Percentiles rank a stretch among this genome's conserved stretches.
Evolutionary conservation across 202 grass and related monocot species (phyloP).

Genomic region (Digitaria exilis): DNA sequence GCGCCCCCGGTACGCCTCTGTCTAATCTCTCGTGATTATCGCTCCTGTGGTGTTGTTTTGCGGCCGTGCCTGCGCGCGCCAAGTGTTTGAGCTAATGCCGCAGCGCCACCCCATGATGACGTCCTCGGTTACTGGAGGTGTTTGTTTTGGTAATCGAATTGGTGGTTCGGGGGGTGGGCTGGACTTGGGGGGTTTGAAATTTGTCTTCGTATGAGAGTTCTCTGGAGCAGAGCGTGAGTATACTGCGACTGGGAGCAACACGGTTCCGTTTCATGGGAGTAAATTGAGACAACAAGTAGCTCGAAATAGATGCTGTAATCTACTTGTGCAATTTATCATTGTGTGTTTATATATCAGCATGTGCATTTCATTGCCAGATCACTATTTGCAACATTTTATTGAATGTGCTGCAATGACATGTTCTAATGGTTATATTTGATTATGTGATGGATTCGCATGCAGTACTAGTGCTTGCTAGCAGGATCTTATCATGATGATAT

Average conservation of each 20-base stretch:
- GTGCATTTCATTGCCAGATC: background rate
- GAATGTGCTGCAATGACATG: background rate
- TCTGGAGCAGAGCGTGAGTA: background rate
- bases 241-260: background rate
- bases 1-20: slow-evolving; percentile 30
- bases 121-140: background rate
- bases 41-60: background rate
- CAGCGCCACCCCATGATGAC: background rate
- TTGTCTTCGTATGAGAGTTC: background rate
- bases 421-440: background rate
- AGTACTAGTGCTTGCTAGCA: background rate
- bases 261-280: background rate
- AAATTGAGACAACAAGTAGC: background rate
- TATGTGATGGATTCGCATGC: background rate
- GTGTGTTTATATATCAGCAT: background rate
- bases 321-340: background rate
- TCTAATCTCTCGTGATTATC: background rate
- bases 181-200: background rate
- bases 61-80: background rate
- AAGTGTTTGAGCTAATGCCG: slow-evolving; percentile 51
- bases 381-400: slow-evolving; percentile 17
- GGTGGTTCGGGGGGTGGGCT: background rate
- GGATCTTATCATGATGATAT: background rate
- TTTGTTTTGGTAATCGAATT: background rate
- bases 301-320: background rate